These are phyloP conservation scores for Spathaspora girioi DNA, from an alignment of 805 yeast genomes.

Conservation along the genomic window DNA sequence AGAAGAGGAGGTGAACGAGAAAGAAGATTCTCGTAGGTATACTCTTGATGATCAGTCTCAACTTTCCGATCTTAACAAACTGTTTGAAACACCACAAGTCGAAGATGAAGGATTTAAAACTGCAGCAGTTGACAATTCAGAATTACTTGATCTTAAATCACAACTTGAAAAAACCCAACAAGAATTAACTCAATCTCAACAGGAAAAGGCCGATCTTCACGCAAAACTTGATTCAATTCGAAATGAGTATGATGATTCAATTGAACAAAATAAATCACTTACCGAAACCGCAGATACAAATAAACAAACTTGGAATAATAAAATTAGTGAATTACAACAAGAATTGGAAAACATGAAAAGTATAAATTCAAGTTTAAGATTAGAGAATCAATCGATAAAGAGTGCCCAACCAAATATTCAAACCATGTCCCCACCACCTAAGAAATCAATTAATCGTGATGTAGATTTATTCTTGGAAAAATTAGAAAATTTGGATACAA, in stretches of 20 bases:
- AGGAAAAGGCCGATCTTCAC: conserved; percentile 11
- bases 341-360: conserved; percentile 29
- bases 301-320: conserved; percentile 5
- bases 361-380: conserved; percentile 28
- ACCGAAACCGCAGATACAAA: conserved; percentile 14
- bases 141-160: background rate
- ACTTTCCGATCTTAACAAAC: background rate
- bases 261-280: conserved; percentile 17
- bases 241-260: conserved; percentile 18
- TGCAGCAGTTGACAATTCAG: conserved; percentile 2
- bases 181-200: conserved; percentile 13
- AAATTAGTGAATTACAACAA: conserved; percentile 6
- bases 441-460: conserved; percentile 2
- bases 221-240: conserved; percentile 17
- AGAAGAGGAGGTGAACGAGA: conserved; percentile 24
- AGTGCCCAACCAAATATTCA: conserved; percentile 7
- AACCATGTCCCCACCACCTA: background rate
- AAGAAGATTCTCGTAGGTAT: background rate
- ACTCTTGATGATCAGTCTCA: background rate
- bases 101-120: background rate
- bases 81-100: background rate
- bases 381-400: conserved; percentile 37
- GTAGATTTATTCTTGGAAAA: conserved; percentile 9
- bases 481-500: conserved; percentile 3
- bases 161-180: conserved; percentile 25